phyloP scores from a whole-genome alignment of 176 grass and related monocot species.

The Typha latifolia region DNA sequence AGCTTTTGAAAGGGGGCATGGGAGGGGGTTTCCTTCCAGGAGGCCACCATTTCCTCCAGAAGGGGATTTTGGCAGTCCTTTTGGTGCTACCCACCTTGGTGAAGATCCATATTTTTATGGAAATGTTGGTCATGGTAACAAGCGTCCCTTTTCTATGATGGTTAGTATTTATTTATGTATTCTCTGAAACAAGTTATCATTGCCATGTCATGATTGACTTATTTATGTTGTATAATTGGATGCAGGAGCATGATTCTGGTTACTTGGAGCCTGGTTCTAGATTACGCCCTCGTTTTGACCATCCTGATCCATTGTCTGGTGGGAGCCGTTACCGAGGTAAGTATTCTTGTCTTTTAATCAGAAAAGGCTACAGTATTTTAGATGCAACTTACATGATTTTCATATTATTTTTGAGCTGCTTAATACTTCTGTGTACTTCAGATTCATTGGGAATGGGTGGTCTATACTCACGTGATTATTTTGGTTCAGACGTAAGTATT shows the following conservation, averaged over 20 bases:
- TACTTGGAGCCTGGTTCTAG: conserved; percentile 26
- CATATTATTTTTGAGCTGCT: not conserved
- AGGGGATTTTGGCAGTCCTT: conserved; percentile 29
- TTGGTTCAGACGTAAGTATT: conserved; percentile 33
- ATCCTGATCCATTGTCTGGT: conserved; percentile 23
- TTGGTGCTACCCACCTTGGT: conserved; percentile 3
- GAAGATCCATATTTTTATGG: conserved; percentile 33
- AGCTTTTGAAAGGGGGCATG: conserved; percentile 22
- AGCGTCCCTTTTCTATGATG: conserved; percentile 34
- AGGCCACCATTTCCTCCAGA: conserved; percentile 29
- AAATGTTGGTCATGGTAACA: conserved; percentile 24
- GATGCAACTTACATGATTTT: not conserved
- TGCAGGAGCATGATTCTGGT: conserved; percentile 35
- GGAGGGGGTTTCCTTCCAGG: conserved; percentile 27
- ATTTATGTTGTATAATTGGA: not conserved
- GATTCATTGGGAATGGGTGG: conserved; percentile 25
- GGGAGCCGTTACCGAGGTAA: conserved; percentile 31
- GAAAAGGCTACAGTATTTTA: not conserved
- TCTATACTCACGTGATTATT: conserved; percentile 34
- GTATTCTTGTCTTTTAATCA: not conserved
- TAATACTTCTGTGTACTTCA: conserved; percentile 7
- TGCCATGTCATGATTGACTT: not conserved
- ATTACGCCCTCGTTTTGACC: conserved; percentile 37
- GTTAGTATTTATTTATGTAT: conserved; percentile 15
- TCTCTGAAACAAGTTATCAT: not conserved